Percentiles rank a stretch among this genome's conserved stretches.
Conservation (phyloP, 768 basidiomycete genomes). For the Boletus pseudopeckii region DNA sequence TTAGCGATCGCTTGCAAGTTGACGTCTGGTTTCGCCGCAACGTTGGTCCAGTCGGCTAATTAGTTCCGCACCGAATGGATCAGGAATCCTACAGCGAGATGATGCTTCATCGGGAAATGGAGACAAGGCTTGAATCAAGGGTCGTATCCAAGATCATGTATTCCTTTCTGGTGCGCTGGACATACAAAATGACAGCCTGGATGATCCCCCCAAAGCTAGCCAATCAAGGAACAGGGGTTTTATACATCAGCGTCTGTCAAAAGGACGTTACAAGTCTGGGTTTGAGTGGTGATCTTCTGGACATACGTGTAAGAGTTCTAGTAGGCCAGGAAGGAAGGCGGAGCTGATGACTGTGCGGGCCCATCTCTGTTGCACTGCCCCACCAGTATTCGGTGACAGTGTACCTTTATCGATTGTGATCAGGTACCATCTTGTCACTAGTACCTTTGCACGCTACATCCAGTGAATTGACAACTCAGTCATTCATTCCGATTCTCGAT, state of each 20-base stretch:
- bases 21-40: neutral
- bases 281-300: neutral
- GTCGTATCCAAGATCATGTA: too few relatives aligned
- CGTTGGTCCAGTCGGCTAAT: neutral
- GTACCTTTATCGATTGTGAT: neutral
- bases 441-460: neutral
- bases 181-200: neutral
- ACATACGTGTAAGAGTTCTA: neutral
- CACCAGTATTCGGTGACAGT: too few relatives aligned
- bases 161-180: too few relatives aligned
- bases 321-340: too few relatives aligned
- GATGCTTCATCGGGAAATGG: neutral
- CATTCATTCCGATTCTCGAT: neutral
- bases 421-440: neutral
- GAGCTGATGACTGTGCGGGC: neutral
- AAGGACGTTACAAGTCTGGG: neutral
- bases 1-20: slow-evolving; percentile 9
- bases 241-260: too few relatives aligned
- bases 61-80: slow-evolving; percentile 1
- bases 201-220: too few relatives aligned
- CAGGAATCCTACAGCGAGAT: too few relatives aligned
- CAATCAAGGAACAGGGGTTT: neutral
- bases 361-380: neutral
- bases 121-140: neutral
- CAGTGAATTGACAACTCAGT: neutral